Evolutionary conservation across 2,329 filamentous ascomycete species (phyloP), one percentile per base, ranked within the genome.

Genomic region (Talaromyces albobiverticillius): DNA sequence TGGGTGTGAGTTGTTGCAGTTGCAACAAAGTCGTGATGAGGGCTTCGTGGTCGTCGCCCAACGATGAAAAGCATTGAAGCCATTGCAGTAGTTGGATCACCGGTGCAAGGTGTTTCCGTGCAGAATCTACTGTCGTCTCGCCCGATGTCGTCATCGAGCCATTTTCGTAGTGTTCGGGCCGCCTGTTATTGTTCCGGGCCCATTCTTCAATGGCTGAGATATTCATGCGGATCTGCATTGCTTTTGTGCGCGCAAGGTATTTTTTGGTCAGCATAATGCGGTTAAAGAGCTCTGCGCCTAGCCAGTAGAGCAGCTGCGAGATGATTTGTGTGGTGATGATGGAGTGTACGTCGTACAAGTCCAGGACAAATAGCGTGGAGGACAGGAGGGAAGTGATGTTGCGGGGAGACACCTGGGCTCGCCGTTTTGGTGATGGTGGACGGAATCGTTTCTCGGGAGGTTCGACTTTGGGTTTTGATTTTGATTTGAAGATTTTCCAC

Each of bases 151-250:
- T 88, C 71, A 90, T 92, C 51, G 93, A 92, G 16, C 93, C 93
- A 62, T 91, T 88, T 70, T 99, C 93, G 69, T 90, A 97, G 71
- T 97, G 93, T 67, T 97, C 94, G 1, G 94, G 91, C 62, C 95
- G 87, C 25, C 94, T 84, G 68, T 96, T 97, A 72, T 99, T 99
- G 14, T 84, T 82, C 26, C 93, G 83, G 1, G 94, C 93, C 94
- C 94, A 99, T 67, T 99, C 94, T 71, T 99, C 94, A 18, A 99
- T 77, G 7, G 86, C 87, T 0, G 94, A 97, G 6, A 99, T 85
- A 68, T 99, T 99, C 92, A 99, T 97, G 61, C 94, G 89, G 63
- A 99, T 97, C 70, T 99, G 94, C 94, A 99, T 99, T 3, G 94
- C 94, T 72, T 99, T 99, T 16, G 94, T 99, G 51, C 94, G 83